Evolutionary conservation across 345 rosid genomes (phyloP).

Genomic region (Eucalyptus cloeziana): DNA sequence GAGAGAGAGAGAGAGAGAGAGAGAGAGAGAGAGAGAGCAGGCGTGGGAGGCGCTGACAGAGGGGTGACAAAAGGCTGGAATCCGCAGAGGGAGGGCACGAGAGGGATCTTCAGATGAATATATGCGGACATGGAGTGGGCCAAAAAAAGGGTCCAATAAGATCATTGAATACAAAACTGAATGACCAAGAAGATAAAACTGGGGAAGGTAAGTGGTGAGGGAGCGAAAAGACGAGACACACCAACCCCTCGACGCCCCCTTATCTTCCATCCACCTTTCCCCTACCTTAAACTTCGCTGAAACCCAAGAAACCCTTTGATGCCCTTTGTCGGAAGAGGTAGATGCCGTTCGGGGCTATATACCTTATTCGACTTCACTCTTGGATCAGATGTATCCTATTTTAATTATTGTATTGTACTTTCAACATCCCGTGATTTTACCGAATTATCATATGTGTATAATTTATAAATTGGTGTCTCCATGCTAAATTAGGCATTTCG

Average conservation of each 20-base stretch:
- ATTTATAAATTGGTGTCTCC: neutral
- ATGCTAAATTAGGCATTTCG: neutral
- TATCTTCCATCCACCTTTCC: neutral
- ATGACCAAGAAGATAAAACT: neutral
- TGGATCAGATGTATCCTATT: neutral
- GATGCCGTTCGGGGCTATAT: neutral
- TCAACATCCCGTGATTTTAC: neutral
- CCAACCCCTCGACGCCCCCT: neutral
- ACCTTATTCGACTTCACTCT: neutral
- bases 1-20: neutral
- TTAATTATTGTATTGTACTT: neutral
- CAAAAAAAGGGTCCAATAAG: neutral
- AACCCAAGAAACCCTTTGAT: neutral
- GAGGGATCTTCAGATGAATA: neutral
- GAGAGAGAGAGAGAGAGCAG: neutral
- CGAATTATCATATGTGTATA: neutral
- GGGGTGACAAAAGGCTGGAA: neutral
- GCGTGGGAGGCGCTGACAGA: neutral
- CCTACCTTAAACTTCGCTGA: neutral
- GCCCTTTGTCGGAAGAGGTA: neutral
- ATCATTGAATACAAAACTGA: neutral
- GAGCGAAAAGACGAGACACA: neutral
- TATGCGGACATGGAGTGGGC: neutral
- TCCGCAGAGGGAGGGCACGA: neutral
- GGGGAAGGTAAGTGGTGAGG: neutral